Conservation (phyloP, 1,139 yeast genomes). For the Williopsis jadinii region DNA sequence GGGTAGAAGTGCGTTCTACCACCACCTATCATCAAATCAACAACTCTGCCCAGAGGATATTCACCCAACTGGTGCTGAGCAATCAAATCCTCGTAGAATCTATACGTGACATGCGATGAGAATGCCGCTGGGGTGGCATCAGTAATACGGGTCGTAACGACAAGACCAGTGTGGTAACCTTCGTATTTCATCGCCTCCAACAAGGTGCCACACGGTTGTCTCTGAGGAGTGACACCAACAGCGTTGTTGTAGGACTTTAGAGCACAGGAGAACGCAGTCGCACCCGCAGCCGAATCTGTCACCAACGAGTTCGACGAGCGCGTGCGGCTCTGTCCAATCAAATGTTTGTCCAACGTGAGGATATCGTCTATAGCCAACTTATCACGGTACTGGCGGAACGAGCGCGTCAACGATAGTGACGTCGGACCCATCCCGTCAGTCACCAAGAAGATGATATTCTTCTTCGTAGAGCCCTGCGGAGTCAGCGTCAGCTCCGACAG, state of each 20-base stretch:
- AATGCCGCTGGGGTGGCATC: conserved; percentile 92
- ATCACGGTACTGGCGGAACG: conserved; percentile 55
- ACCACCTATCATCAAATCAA: conserved; percentile 83
- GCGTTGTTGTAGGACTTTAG: conserved; percentile 79
- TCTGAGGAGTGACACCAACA: conserved; percentile 60
- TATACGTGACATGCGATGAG: conserved; percentile 63
- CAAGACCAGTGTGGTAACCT: conserved; percentile 78
- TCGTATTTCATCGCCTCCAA: conserved; percentile 74
- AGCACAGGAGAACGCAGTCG: conserved; percentile 82
- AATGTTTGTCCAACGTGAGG: conserved; percentile 54
- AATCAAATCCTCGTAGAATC: conserved; percentile 74
- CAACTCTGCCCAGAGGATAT: conserved; percentile 67
- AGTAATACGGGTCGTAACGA: conserved; percentile 77
- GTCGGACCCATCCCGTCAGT: conserved; percentile 95
- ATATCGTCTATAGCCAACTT: conserved; percentile 43
- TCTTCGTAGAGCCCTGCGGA: conserved; percentile 23
- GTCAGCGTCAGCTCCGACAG: not conserved
- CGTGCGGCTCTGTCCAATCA: conserved; percentile 76
- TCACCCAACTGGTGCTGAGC: conserved; percentile 82
- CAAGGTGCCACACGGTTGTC: conserved; percentile 70
- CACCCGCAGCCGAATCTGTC: conserved; percentile 94
- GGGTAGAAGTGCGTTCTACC: conserved; percentile 77
- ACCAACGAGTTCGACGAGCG: conserved; percentile 63
- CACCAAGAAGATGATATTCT: conserved; percentile 76
- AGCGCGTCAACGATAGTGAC: conserved; percentile 65